Base-by-base conservation (phyloP, 2,329 filamentous ascomycete species). In the Paraconiothyrium sp. region DNA sequence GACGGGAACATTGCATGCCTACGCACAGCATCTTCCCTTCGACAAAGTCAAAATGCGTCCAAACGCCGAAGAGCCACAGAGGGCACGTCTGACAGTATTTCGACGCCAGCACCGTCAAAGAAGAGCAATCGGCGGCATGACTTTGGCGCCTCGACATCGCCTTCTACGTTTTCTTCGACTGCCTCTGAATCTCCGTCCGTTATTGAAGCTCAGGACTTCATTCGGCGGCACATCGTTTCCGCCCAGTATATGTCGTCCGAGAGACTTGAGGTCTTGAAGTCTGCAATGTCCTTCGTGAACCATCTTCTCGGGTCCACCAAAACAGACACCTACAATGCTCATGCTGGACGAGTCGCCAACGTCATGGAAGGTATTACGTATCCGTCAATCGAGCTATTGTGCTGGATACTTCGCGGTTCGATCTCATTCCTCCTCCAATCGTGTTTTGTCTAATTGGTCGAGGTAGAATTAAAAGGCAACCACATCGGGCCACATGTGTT, bases 351-450 rank as follows among this genome's bases (percentile, higher is more conserved):
- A 8, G 64, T 63, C 20, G 37, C 37, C 3, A 48, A 66, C 30
- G 54, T 64, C 14, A 37, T 69, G 16, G 65, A 64, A 22, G 63
- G 49, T 7, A 67, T 69, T 30, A 41, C 20, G 1, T 48, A 50
- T 13, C 67, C 65, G 3, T 59, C 59, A 2, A 54, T 66, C 20
- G 67, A 69, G 37, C 44, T 67, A 14, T 39, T 69, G 27, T 69
- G 62, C 52, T 69, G 67, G 67, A 69, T 69, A 57, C 50, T 69
- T 32, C 65, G 67, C 16, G 67, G 67, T 67, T 60, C 14, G 59
- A 14, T 41, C 4, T 30, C 6, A 30, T 13, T 9, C 35, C 20
- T 39, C 11, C 13, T 16, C 24, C 44, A n/a, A 24, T 47, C 44
- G 27, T 8, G 2, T 24, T 14, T 47, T 5, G 9, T 22, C 44